Base-by-base conservation (phyloP, 371 early-diverging fungal genomes). In the Zancudomyces culisetae region DNA sequence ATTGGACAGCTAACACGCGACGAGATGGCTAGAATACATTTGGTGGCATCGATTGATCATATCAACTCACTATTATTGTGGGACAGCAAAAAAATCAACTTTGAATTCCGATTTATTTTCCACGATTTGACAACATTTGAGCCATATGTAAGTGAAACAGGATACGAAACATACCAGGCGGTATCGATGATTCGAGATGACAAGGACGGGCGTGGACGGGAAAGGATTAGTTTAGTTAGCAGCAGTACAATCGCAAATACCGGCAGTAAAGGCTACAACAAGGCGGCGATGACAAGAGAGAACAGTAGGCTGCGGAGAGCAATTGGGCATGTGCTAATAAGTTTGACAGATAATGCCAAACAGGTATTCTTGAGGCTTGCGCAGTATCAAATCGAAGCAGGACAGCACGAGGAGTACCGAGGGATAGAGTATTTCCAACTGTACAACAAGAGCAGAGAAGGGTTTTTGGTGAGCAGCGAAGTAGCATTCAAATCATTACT, bases 1-100 rank as follows among this genome's bases (percentile, higher is more conserved):
- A n/a, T 51, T 13, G 6, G 35, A 10, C 90, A 87, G 58, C 58
- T 68, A 0, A 72, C 77, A 3, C 64, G 91, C 20, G 67, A 81
- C 0, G 61, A 69, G 40, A 66, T 95, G 2, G 84, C 87, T 0
- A 63, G 68, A 13, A 73, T 95, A 19, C 78, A 79, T 43, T 49
- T 93, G n/a, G 57, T 93, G 21, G 90, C 85, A 0, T 82, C 88
- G 0, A 67, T 87, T 12, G 96, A 96, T 66, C 87, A 93, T 60
- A 84, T 91, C 57, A 81, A 90, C 55, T 76, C 90, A 24, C 78
- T 81, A 3, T 58, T 91, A 35, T 62, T 91, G 22, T 93, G 90
- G 91, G 91, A 93, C 62, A 70, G 77, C 43, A 73, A 73, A 45
- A 73, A 76, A 35, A 51, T 73, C 0, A 69, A 73, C n/a, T 18